A percentile compares a stretch with the other conserved stretches of the same genome.
Conservation (phyloP, 441 rosid species). For the Isatis lusitanica region DNA sequence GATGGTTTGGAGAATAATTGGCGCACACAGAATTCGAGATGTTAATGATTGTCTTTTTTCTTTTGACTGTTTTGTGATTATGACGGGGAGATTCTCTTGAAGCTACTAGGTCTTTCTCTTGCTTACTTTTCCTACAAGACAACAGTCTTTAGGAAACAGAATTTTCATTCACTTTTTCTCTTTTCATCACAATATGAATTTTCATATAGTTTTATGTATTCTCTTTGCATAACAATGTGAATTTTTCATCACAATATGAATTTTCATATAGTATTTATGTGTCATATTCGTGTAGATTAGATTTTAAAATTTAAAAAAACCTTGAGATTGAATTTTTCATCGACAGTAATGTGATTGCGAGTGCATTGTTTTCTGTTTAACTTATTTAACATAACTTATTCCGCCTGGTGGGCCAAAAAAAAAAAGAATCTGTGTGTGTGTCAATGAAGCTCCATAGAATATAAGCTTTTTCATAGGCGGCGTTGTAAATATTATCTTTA, state of each 20-base stretch:
- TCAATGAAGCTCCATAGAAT: neutral
- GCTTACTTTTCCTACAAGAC: constrained; percentile 11
- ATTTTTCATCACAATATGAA: neutral
- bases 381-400: neutral
- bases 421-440: neutral
- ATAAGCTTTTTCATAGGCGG: neutral
- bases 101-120: constrained; percentile 27
- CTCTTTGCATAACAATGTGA: neutral
- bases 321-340: too few species aligned
- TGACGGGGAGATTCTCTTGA: constrained; percentile 33
- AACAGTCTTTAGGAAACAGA: neutral
- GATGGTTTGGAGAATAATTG: constrained; percentile 22
- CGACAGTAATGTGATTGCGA: neutral
- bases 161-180: neutral
- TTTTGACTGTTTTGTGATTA: neutral
- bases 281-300: too few species aligned
- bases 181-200: neutral
- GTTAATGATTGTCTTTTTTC: constrained; percentile 23
- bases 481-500: constrained; percentile 13
- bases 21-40: constrained; percentile 29
- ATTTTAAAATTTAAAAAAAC: too few species aligned
- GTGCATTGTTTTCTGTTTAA: neutral
- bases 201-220: neutral
- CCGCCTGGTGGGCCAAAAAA: neutral
- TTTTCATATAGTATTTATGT: neutral